phyloP scores from a whole-genome alignment of 371 early-diverging fungal species.

The Amoeboaphelidium protococcarum region DNA sequence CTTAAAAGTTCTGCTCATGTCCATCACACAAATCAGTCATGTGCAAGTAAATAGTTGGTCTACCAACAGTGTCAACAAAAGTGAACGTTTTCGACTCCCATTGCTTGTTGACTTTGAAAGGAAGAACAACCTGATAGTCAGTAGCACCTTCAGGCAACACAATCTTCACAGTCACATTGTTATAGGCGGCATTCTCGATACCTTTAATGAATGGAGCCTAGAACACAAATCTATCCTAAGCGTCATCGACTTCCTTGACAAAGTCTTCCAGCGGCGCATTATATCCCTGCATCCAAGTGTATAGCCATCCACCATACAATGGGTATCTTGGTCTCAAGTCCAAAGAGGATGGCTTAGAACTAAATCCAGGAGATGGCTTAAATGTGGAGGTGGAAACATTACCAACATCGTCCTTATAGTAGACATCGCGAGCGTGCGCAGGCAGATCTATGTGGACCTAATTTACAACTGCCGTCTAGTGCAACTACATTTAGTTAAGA shows the following conservation, averaged over 20 bases:
- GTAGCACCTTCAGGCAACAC: constrained; percentile 76
- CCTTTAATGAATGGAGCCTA: constrained; percentile 36
- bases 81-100: not conserved
- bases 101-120: not conserved
- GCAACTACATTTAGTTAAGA: constrained; percentile 12
- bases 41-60: not conserved
- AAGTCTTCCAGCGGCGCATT: constrained; percentile 30
- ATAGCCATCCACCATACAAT: constrained; percentile 82
- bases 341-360: constrained; percentile 24
- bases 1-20: not conserved
- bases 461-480: constrained; percentile 28
- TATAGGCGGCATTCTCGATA: constrained; percentile 28
- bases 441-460: constrained; percentile 28
- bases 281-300: constrained; percentile 77
- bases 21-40: not conserved
- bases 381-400: constrained; percentile 80
- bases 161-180: constrained; percentile 32
- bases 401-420: constrained; percentile 76
- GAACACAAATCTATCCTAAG: constrained; percentile 21
- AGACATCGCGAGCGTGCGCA: constrained; percentile 34
- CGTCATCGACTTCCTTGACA: constrained; percentile 15
- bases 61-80: not conserved
- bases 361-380: constrained; percentile 15
- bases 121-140: not conserved
- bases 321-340: constrained; percentile 66